Base-by-base conservation (phyloP, 176 grass and related monocot genomes). In the Carex pumila region DNA sequence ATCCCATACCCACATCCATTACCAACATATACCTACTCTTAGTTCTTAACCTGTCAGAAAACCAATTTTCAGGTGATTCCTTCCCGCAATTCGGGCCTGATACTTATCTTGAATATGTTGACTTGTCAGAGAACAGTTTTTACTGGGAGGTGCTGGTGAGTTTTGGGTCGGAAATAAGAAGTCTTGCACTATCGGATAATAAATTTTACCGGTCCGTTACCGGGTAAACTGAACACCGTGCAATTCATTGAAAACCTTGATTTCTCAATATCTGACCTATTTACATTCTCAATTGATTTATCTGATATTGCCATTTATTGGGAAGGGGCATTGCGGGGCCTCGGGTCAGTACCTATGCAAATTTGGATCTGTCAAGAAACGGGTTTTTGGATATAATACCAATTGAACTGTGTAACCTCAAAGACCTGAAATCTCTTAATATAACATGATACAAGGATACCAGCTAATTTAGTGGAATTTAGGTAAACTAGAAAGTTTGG, bases 321-420 rank as follows among this genome's bases (percentile, higher is more conserved):
- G 64, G 72, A 81, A 68, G 75, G 85, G n/a, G 37, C 64, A 15
- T 60, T 86, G 17, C 62, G 50, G 62, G 59, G 36, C 31, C 30
- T 86, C 2, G 52, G 76, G 15, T 7, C 78, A 69, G 3, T 47
- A 86, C 68, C 5, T 81, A 86, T 19, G 58, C 73, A 77, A 77
- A 77, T 56, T 11, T 87, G 7, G 81, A 88, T 54, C 12, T 88
- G 19, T 88, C 87, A 45, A 58, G 34, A 57, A 88, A 88, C 14
- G 29, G 17, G 15, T n/a, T 88, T 60, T 79, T 54, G 1, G 82
- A 82, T 69, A 60, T 32, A 47, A 88, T 88, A 61, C 87, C 87
- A 4, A 34, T 9, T 11, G 58, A 63, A 11, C 0, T 80, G 12
- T 72, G 87, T 0, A 71, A 61, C 58, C 62, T 85, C 34, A 81